Percentiles rank a stretch among this genome's conserved stretches.
phyloP scores from a whole-genome alignment of 441 rosid genomes.

The Adansonia grandidieri region DNA sequence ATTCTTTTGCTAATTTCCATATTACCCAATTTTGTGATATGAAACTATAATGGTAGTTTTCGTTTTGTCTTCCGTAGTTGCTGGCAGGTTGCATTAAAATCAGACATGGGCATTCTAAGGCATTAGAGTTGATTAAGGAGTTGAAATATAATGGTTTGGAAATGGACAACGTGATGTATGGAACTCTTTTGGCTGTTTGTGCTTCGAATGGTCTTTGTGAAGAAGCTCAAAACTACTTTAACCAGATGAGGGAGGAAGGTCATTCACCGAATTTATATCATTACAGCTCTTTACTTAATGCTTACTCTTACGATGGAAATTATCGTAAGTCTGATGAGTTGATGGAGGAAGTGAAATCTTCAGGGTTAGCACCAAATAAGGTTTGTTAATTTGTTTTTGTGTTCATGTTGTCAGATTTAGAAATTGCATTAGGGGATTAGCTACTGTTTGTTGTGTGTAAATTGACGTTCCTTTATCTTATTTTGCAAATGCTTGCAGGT shows the following conservation, averaged over 20 bases:
- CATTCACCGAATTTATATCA: conserved; percentile 73
- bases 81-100: conserved; percentile 87
- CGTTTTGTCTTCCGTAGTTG: conserved; percentile 56
- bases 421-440: not conserved
- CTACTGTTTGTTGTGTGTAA: not conserved
- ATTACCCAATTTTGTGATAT: not conserved
- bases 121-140: conserved; percentile 74
- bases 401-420: conserved; percentile 29
- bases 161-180: conserved; percentile 85
- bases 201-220: conserved; percentile 76
- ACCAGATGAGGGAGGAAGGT: conserved; percentile 82
- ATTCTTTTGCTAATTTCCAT: not conserved
- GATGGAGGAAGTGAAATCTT: conserved; percentile 73
- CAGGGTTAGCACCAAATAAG: conserved; percentile 86
- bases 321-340: conserved; percentile 80
- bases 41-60: conserved; percentile 29
- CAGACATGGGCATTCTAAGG: conserved; percentile 66
- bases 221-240: conserved; percentile 74
- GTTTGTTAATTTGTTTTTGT: conserved; percentile 43
- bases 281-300: conserved; percentile 85
- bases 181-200: conserved; percentile 84
- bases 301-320: conserved; percentile 72
- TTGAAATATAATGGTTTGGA: conserved; percentile 55
- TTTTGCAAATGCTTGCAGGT: conserved; percentile 59
- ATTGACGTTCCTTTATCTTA: not conserved